These are phyloP conservation scores for Dysphania ambrosioides DNA, from an alignment of 148 eudicot species.

Conservation along the genomic window DNA sequence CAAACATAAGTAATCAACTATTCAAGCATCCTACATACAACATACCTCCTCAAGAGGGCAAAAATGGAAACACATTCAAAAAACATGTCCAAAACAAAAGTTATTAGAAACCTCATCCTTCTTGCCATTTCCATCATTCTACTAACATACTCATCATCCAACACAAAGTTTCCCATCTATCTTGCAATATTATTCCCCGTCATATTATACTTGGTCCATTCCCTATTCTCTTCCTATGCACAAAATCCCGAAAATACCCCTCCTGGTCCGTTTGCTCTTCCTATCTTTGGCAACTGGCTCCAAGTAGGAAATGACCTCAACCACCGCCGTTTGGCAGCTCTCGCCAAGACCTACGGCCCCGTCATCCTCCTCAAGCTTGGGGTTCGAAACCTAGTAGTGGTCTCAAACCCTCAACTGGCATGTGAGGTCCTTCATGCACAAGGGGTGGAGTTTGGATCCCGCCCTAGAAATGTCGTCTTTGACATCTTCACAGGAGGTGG, in stretches of 20 bases:
- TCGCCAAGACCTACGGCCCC: slow-evolving; percentile 35
- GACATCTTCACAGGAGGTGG: slow-evolving; percentile 57
- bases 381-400: slow-evolving; percentile 41
- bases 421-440: slow-evolving; percentile 45
- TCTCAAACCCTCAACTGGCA: slow-evolving; percentile 48
- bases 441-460: slow-evolving; percentile 57
- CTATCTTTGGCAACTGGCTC: slow-evolving; percentile 53
- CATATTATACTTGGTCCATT: slow-evolving; percentile 19
- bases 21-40: not conserved
- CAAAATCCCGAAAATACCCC: slow-evolving; percentile 25
- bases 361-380: slow-evolving; percentile 44
- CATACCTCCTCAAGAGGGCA: not conserved
- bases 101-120: slow-evolving; percentile 24
- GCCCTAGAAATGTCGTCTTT: slow-evolving; percentile 52
- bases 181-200: slow-evolving; percentile 19
- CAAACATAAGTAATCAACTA: not conserved
- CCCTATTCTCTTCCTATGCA: slow-evolving; percentile 13
- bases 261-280: slow-evolving; percentile 40
- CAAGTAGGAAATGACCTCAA: slow-evolving; percentile 56
- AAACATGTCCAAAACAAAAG: slow-evolving; percentile 11
- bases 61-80: slow-evolving; percentile 25
- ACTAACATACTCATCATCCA: slow-evolving; percentile 15
- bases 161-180: slow-evolving; percentile 3
- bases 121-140: slow-evolving; percentile 17
- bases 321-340: slow-evolving; percentile 38